Conservation (phyloP, 164 flowering plant species). For the Pachysandra terminalis region DNA sequence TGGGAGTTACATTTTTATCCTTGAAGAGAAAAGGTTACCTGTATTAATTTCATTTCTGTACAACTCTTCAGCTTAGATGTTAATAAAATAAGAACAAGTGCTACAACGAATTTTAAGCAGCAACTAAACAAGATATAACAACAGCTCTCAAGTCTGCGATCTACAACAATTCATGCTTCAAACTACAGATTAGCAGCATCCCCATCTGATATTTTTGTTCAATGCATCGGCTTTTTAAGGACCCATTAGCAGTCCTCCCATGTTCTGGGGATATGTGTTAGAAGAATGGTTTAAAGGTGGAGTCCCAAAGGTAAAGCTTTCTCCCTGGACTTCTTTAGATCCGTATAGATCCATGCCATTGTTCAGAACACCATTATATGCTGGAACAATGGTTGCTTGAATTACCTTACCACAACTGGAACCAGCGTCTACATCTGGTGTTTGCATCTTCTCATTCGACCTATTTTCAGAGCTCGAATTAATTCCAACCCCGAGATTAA, state of each 20-base stretch:
- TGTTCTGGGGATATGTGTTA: constrained; percentile 46
- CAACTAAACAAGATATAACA: constrained; percentile 5
- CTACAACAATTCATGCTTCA: not conserved
- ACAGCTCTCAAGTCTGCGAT: constrained; percentile 1
- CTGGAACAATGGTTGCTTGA: constrained; percentile 30
- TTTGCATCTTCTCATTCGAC: constrained; percentile 32
- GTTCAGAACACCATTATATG: constrained; percentile 38
- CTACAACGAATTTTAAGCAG: not conserved
- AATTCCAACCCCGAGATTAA: constrained; percentile 86
- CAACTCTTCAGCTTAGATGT: constrained; percentile 7
- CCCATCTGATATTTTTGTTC: constrained; percentile 8
- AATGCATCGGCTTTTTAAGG: constrained; percentile 32
- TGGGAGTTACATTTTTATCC: not conserved
- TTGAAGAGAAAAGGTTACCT: not conserved
- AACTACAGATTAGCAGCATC: not conserved
- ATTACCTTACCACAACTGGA: constrained; percentile 21
- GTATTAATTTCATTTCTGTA: constrained; percentile 27
- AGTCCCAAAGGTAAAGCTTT: constrained; percentile 35
- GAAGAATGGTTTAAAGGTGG: constrained; percentile 50
- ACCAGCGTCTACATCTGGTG: constrained; percentile 6
- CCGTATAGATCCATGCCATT: constrained; percentile 40
- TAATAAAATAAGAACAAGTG: constrained; percentile 10
- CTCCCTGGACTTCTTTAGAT: constrained; percentile 41
- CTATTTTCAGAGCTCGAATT: constrained; percentile 43
- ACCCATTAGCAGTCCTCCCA: constrained; percentile 59